Evolutionary conservation across 1,284 basidiomycete species (phyloP), one percentile per base, ranked within the genome.

Genomic region (Apiotrichum laibachii): DNA sequence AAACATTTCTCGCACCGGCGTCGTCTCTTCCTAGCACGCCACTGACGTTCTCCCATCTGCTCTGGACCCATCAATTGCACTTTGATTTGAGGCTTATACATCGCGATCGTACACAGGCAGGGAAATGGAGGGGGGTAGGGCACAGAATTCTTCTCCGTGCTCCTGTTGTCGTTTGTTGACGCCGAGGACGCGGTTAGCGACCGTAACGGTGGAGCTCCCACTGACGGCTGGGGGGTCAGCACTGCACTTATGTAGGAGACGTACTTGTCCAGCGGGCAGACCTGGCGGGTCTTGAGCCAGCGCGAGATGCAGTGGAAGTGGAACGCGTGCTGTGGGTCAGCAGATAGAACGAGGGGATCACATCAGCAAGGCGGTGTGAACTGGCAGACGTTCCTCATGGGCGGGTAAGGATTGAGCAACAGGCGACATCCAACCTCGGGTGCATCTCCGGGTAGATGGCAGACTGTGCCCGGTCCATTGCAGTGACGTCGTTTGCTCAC

Each of bases 291-390:
- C 84, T 99, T 99, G 67, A 99, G 84, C 96, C 96, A 99, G 54
- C 96, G 87, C 21, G 94, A 96, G 76, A 99, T 99, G 80, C 95
- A 99, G 79, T 99, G 95, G 81, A 99, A 99, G 81, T 99, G 95
- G 85, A 99, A 99, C 6, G 95, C 95, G 76, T 99, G 95, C 94
- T 98, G 71, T 1, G 43, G 50, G 58, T 11, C n/a, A 37, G 31
- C 35, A 22, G 2, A 18, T n/a, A 44, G 26, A 3, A 31, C 3
- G 26, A 31, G 26, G 7, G 7, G 26, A 7, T 31, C 26, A 7
- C 26, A 31, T 12, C 21, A 12, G 44, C 18, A 31, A 53, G 19
- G 22, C 56, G 55, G 21, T 31, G 40, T 35, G 18, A 18, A 22
- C 7, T 6, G 16, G 39, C n/a, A n/a, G n/a, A n/a, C n/a, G n/a